phyloP scores from a whole-genome alignment of 2,329 filamentous ascomycete species.

The Grosmannia penicillata region DNA sequence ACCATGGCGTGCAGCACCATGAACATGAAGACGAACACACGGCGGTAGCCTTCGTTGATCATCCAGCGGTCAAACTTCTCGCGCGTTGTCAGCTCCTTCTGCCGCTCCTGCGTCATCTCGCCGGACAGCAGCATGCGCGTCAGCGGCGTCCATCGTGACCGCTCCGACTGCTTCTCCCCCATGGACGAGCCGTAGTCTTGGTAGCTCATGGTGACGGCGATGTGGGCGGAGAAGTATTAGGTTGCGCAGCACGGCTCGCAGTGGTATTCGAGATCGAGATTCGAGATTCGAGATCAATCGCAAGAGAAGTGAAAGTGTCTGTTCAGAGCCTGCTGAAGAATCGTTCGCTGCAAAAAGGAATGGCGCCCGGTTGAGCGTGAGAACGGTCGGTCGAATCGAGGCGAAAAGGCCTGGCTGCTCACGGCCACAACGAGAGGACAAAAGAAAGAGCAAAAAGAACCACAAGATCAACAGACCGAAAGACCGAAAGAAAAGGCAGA shows the following conservation, averaged over 20 bases:
- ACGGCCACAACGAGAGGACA: too few relatives aligned
- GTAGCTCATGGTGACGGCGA: conserved; percentile 17
- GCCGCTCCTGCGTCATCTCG: conserved; percentile 62
- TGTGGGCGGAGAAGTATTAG: not conserved
- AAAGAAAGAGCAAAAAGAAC: too few relatives aligned
- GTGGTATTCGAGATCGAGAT: not conserved
- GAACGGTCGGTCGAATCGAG: too few relatives aligned
- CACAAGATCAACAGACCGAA: too few relatives aligned
- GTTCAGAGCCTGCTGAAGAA: not conserved
- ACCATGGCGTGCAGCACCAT: conserved; percentile 59
- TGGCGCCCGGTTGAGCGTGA: too few relatives aligned
- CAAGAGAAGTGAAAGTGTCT: not conserved
- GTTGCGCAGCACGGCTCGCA: too few relatives aligned
- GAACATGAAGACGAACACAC: conserved; percentile 71
- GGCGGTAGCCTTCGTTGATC: conserved; percentile 74
- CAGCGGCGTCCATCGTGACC: conserved; percentile 69
- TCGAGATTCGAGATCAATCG: conserved; percentile 9
- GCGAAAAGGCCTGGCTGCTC: too few relatives aligned
- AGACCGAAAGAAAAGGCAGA: not conserved
- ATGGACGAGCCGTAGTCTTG: conserved; percentile 16
- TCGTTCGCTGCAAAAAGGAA: not conserved
- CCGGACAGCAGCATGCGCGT: conserved; percentile 72
- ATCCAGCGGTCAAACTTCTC: conserved; percentile 77
- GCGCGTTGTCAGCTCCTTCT: conserved; percentile 49
- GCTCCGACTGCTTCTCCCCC: conserved; percentile 38